Conservation (phyloP, 2,329 filamentous ascomycete genomes). For the Colletotrichum musicola region DNA sequence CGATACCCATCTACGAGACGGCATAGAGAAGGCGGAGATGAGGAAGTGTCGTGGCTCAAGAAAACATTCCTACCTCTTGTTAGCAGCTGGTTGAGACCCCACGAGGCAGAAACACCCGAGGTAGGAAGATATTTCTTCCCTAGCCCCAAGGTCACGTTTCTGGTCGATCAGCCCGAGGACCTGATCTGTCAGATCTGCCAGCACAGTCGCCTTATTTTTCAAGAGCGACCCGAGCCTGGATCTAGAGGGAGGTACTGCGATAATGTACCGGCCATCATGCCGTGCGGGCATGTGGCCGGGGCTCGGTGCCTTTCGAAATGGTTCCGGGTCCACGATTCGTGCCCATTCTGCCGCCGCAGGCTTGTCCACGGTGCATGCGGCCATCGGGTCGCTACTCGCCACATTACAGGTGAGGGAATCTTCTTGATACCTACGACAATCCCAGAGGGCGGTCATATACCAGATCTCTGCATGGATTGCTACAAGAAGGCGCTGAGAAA, state of each 20-base stretch:
- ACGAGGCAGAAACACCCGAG: background rate
- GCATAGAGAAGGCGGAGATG: background rate
- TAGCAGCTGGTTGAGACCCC: constrained; percentile 13
- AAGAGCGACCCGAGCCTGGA: background rate
- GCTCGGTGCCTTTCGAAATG: constrained; percentile 46
- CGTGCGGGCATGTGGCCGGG: constrained; percentile 53
- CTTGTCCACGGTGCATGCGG: constrained; percentile 47
- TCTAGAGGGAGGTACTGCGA: background rate
- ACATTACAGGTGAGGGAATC: constrained; percentile 48
- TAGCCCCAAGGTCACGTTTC: constrained; percentile 46
- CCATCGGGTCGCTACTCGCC: constrained; percentile 45
- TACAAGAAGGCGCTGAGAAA: constrained; percentile 8
- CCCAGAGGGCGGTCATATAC: constrained; percentile 47
- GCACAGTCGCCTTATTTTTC: constrained; percentile 40
- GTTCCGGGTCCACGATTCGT: constrained; percentile 43
- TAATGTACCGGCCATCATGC: constrained; percentile 46
- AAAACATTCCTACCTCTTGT: constrained; percentile 9
- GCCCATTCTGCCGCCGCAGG: constrained; percentile 51
- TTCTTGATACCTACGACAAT: constrained; percentile 50
- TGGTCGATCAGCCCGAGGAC: constrained; percentile 43
- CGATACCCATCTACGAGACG: constrained; percentile 8
- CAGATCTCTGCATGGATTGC: constrained; percentile 42
- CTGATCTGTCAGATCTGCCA: constrained; percentile 46
- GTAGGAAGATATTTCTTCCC: constrained; percentile 42
- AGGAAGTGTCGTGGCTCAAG: constrained; percentile 7